phyloP scores from a whole-genome alignment of 2,329 filamentous ascomycete genomes.

The Fusarium azukiicola region DNA sequence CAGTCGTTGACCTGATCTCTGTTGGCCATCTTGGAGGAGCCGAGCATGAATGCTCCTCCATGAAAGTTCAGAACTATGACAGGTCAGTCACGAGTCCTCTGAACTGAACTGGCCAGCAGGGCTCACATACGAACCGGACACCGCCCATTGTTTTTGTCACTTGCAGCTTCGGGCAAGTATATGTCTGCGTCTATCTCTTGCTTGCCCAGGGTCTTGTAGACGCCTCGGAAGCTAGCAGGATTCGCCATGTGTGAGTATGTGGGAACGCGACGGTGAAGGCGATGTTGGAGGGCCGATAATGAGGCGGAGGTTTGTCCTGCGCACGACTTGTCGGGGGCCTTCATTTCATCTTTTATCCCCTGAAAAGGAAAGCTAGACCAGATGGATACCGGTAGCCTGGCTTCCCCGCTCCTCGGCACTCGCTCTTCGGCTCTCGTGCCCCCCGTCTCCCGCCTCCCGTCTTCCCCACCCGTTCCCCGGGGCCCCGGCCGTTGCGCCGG shows the following conservation, averaged over 20 bases:
- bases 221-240: background rate
- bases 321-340: background rate
- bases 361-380: background rate
- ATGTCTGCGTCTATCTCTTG: background rate
- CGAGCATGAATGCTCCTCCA: constrained; percentile 23
- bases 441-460: too few species aligned
- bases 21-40: constrained; percentile 25
- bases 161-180: background rate
- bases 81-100: background rate
- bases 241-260: background rate
- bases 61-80: background rate
- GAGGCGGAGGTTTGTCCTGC: too few species aligned
- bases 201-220: background rate
- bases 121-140: background rate
- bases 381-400: background rate
- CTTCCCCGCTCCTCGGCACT: too few species aligned
- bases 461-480: too few species aligned
- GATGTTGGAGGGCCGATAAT: background rate
- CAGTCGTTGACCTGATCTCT: constrained; percentile 16
- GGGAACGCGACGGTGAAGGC: background rate
- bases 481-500: too few species aligned
- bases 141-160: background rate
- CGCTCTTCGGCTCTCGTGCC: too few species aligned
- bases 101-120: background rate
- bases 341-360: background rate